Percentiles rank a stretch among this genome's conserved stretches.
Conservation (phyloP, 148 eudicot genomes). For the Nyssa sinensis region DNA sequence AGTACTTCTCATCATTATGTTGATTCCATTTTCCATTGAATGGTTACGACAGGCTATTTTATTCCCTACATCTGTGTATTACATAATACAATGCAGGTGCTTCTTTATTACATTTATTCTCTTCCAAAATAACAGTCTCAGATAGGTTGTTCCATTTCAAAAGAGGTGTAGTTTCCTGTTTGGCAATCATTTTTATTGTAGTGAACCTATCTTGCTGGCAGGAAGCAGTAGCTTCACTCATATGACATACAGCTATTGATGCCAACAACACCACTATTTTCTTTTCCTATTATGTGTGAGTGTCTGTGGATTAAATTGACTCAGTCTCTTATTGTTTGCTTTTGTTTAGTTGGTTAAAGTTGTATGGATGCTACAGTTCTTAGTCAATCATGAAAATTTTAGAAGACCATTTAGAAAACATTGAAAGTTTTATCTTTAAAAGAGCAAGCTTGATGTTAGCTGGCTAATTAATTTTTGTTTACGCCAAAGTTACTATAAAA, state of each 20-base stretch:
- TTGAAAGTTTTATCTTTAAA: background rate
- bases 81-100: no score
- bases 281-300: background rate
- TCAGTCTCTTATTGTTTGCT: background rate
- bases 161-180: background rate
- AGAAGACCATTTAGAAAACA: background rate
- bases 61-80: no score
- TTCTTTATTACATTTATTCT: no score
- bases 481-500: background rate
- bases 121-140: no score
- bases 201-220: background rate
- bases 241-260: background rate
- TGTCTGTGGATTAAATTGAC: background rate
- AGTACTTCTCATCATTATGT: no score
- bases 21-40: no score
- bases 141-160: no score
- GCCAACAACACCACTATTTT: no score
- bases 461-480: background rate
- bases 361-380: background rate
- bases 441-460: background rate
- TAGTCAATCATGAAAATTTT: background rate
- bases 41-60: no score
- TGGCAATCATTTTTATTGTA: background rate
- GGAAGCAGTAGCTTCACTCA: no score
- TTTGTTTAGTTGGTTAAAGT: no score